phyloP scores from a whole-genome alignment of 441 rosid species.

The Caryocar brasiliense region DNA sequence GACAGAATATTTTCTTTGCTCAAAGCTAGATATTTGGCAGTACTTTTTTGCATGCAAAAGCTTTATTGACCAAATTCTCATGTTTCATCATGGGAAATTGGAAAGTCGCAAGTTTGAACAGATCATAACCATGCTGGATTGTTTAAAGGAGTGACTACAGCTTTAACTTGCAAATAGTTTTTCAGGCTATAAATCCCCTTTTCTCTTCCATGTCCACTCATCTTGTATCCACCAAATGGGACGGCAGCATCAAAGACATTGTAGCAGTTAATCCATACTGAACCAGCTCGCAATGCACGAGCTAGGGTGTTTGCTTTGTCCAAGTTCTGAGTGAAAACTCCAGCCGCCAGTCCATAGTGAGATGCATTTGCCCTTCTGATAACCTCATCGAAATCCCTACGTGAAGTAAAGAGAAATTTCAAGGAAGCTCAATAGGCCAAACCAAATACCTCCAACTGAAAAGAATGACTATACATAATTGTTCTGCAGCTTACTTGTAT shows the following conservation, averaged over 20 bases:
- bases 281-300: constrained; percentile 63
- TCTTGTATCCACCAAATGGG: constrained; percentile 86
- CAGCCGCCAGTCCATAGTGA: constrained; percentile 68
- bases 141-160: constrained; percentile 57
- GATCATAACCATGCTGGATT: constrained; percentile 77
- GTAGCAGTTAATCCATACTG: constrained; percentile 80
- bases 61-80: too few relatives aligned
- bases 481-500: constrained; percentile 66
- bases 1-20: too few relatives aligned
- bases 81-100: too few relatives aligned
- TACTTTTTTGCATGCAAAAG: too few relatives aligned
- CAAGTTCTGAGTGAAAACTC: constrained; percentile 56
- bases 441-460: too few relatives aligned
- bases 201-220: constrained; percentile 85
- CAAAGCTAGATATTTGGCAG: too few relatives aligned
- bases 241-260: constrained; percentile 81
- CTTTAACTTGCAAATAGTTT: constrained; percentile 78
- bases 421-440: too few relatives aligned
- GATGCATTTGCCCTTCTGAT: constrained; percentile 57
- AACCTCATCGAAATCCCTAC: constrained; percentile 64
- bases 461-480: too few relatives aligned
- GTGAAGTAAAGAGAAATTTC: too few relatives aligned
- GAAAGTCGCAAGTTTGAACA: too few relatives aligned
- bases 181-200: constrained; percentile 77
- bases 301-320: constrained; percentile 57